These are phyloP conservation scores for Blastobotrys illinoisensis DNA, from an alignment of 1,139 yeast species.

Conservation along the genomic window DNA sequence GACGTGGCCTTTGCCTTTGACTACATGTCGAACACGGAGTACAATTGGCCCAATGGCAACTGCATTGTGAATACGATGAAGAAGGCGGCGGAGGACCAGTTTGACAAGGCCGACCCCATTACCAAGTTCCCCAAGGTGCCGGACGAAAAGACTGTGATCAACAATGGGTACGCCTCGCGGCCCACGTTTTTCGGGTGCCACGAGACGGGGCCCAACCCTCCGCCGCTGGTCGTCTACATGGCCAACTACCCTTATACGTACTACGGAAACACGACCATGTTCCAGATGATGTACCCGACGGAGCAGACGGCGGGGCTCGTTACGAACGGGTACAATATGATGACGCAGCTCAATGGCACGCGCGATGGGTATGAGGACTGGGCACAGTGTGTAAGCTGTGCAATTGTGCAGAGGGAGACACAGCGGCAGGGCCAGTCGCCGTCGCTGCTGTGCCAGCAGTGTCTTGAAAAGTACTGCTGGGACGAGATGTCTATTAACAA, in stretches of 20 bases:
- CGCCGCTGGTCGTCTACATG: constrained; percentile 74
- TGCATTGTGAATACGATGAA: constrained; percentile 53
- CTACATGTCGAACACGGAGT: constrained; percentile 71
- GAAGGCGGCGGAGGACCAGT: constrained; percentile 42
- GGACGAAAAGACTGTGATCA: constrained; percentile 52
- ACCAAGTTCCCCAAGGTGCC: constrained; percentile 84
- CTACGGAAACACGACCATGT: constrained; percentile 67
- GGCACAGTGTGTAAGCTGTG: constrained; percentile 83
- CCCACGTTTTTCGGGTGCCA: constrained; percentile 86
- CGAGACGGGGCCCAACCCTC: constrained; percentile 31
- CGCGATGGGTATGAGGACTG: constrained; percentile 62
- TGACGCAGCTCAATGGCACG: constrained; percentile 68
- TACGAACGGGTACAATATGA: constrained; percentile 73
- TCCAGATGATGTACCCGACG: constrained; percentile 55
- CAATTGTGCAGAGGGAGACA: constrained; percentile 74
- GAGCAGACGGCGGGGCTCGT: constrained; percentile 58
- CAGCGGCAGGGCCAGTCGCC: constrained; percentile 62
- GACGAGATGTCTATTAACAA: constrained; percentile 1
- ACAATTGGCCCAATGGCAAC: constrained; percentile 59
- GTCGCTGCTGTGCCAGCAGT: constrained; percentile 64
- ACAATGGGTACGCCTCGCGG: constrained; percentile 37
- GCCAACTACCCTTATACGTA: constrained; percentile 72
- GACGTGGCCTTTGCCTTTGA: constrained; percentile 82
- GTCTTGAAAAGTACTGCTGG: constrained; percentile 82
- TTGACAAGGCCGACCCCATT: constrained; percentile 12